A percentile compares a stretch with the other conserved stretches of the same genome.
Conservation (phyloP, 78 protist genomes). For the slime mould (Dictyostelium discoideum) region DNA sequence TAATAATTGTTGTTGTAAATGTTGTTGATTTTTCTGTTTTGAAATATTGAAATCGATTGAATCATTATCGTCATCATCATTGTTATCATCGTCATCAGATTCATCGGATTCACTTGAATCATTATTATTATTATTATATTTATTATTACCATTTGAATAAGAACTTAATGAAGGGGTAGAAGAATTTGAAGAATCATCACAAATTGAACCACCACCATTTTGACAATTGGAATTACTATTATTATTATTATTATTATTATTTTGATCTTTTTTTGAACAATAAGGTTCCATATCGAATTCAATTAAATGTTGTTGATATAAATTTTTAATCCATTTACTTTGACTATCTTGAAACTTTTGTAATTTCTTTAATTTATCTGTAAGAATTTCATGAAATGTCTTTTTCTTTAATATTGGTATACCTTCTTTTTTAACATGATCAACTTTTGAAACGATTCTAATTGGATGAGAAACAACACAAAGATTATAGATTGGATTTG, state of each 20-base stretch:
- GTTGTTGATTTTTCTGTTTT: neutral
- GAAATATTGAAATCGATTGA: neutral
- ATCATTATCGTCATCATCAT: neutral
- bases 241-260: neutral
- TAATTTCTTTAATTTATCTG: conserved; percentile 46
- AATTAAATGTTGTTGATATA: conserved; percentile 39
- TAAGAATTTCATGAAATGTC: conserved; percentile 64
- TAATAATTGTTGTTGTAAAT: conserved; percentile 18
- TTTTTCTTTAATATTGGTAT: conserved; percentile 58
- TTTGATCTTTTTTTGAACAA: neutral
- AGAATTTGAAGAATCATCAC: neutral
- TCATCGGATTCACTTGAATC: neutral
- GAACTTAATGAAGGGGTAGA: conserved; percentile 1
- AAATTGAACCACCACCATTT: neutral
- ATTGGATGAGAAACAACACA: conserved; percentile 61
- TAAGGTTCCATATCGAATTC: conserved; percentile 44
- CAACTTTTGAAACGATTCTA: conserved; percentile 69
- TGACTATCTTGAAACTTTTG: conserved; percentile 58
- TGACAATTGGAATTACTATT: neutral
- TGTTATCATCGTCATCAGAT: neutral
- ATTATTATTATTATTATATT: neutral
- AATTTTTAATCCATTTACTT: conserved; percentile 61
- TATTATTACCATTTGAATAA: neutral
- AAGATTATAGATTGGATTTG: neutral
- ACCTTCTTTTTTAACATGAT: conserved; percentile 76